Evolutionary conservation across 129 eudicot species (phyloP).

Genomic region (Helichrysum umbraculigerum): DNA sequence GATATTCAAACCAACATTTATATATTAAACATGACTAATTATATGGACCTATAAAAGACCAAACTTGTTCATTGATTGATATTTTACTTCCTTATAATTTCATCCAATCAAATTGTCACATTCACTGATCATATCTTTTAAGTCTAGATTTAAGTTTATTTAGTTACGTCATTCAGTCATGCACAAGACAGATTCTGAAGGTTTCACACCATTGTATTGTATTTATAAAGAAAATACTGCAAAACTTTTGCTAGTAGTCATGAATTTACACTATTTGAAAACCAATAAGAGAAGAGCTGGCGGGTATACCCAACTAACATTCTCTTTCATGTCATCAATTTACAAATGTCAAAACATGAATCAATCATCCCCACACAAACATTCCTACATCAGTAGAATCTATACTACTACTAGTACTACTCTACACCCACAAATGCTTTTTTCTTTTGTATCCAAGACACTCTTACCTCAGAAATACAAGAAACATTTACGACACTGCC

Average conservation of each 20-base stretch:
- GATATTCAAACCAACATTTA: too few relatives aligned
- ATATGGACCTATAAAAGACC: too few relatives aligned
- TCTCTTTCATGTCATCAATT: constrained; percentile 18
- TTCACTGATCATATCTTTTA: too few relatives aligned
- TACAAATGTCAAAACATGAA: constrained; percentile 24
- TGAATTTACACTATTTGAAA: constrained; percentile 9
- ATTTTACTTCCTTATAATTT: too few relatives aligned
- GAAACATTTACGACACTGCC: background rate
- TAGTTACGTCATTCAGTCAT: too few relatives aligned
- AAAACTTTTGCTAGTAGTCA: constrained; percentile 10
- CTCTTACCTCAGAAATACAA: background rate
- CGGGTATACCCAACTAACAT: constrained; percentile 26
- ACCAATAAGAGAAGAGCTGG: constrained; percentile 24
- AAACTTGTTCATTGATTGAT: too few relatives aligned
- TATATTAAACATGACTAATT: too few relatives aligned
- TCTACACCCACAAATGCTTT: constrained; percentile 12
- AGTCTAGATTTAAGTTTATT: too few relatives aligned
- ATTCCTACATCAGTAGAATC: constrained; percentile 12
- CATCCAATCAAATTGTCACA: too few relatives aligned
- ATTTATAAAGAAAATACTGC: background rate
- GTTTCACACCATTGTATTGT: background rate
- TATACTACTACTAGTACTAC: constrained; percentile 20
- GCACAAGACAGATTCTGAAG: background rate
- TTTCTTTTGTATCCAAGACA: background rate
- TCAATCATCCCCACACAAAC: constrained; percentile 13